Percentiles rank a stretch among this genome's conserved stretches.
These are phyloP conservation scores for Rhodotorula sphaerocarpa DNA, from an alignment of 768 basidiomycete genomes.

Conservation along the genomic window DNA sequence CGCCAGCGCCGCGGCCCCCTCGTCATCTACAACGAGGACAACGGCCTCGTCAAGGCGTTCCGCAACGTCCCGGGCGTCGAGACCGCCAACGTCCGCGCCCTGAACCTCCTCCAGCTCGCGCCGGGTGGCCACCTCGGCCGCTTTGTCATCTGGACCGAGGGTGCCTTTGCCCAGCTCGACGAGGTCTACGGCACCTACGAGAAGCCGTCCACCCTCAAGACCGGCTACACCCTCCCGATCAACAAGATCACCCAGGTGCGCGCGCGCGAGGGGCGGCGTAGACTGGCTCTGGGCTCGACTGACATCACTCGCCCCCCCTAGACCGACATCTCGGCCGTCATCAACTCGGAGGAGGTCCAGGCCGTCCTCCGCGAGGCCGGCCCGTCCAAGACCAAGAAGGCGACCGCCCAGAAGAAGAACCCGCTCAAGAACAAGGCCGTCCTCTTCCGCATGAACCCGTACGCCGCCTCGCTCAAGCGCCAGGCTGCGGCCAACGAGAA, in stretches of 20 bases:
- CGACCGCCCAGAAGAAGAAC: slow-evolving; percentile 99
- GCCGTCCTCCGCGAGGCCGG: slow-evolving; percentile 87
- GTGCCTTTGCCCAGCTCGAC: slow-evolving; percentile 84
- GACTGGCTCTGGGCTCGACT: not conserved
- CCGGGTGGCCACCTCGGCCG: slow-evolving; percentile 99
- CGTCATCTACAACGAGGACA: slow-evolving; percentile 92
- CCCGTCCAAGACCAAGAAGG: slow-evolving; percentile 75
- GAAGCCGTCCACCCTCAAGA: slow-evolving; percentile 74
- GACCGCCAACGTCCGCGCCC: slow-evolving; percentile 79
- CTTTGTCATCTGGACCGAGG: slow-evolving; percentile 98
- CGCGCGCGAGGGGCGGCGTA: slow-evolving; percentile 46
- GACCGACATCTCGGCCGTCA: slow-evolving; percentile 81
- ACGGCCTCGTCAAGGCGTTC: slow-evolving; percentile 96
- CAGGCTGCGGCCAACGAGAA: slow-evolving; percentile 41
- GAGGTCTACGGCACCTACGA: slow-evolving; percentile 93
- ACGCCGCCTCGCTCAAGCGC: slow-evolving; percentile 46
- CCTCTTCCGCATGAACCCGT: slow-evolving; percentile 48
- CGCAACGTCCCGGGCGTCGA: slow-evolving; percentile 98
- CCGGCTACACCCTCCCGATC: slow-evolving; percentile 81
- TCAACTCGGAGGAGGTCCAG: slow-evolving; percentile 98
- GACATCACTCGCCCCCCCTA: not conserved
- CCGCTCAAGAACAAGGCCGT: slow-evolving; percentile 39
- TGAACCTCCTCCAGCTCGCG: slow-evolving; percentile 97
- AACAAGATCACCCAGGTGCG: slow-evolving; percentile 77
- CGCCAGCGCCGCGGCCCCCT: slow-evolving; percentile 96